phyloP scores from a whole-genome alignment of 2,329 filamentous ascomycete species.

The Dothiorella sarmentorum region DNA sequence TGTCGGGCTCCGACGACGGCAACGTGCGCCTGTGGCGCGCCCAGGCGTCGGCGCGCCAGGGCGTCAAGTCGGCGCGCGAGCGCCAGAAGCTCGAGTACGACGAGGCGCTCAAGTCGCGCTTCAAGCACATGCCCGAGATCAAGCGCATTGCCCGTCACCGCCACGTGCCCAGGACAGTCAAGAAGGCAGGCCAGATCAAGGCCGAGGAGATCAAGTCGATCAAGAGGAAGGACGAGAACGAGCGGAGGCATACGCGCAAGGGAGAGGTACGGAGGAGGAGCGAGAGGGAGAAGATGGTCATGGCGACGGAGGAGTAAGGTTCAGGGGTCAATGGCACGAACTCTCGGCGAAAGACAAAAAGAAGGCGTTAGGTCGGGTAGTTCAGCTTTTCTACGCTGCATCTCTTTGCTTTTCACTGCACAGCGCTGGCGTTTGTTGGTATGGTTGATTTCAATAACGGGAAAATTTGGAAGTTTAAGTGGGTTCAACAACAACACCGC shows the following conservation, averaged over 20 bases:
- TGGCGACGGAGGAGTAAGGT: slow-evolving; percentile 60
- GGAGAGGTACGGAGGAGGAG: slow-evolving; percentile 68
- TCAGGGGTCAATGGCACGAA: background rate
- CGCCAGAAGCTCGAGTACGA: slow-evolving; percentile 91
- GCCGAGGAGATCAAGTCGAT: slow-evolving; percentile 79
- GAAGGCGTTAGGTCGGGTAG: background rate
- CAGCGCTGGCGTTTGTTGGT: slow-evolving; percentile 16
- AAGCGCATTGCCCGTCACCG: slow-evolving; percentile 85
- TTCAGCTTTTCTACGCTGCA: background rate
- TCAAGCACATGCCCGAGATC: slow-evolving; percentile 95
- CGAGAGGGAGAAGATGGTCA: slow-evolving; percentile 90
- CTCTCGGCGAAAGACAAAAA: background rate
- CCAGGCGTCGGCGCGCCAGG: slow-evolving; percentile 76
- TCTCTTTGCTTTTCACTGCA: slow-evolving; percentile 11
- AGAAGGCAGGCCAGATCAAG: slow-evolving; percentile 97
- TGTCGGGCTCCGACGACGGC: slow-evolving; percentile 90
- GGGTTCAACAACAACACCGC: too few relatives aligned
- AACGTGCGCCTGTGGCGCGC: slow-evolving; percentile 88
- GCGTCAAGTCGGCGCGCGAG: slow-evolving; percentile 80
- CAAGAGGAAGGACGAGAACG: slow-evolving; percentile 90
- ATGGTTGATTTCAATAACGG: too few relatives aligned
- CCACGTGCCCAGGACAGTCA: slow-evolving; percentile 86
- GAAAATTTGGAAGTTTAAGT: too few relatives aligned
- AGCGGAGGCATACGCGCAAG: slow-evolving; percentile 85
- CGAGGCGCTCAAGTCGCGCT: slow-evolving; percentile 71